Percentiles rank a stretch among this genome's conserved stretches.
Conservation (phyloP, 1,284 basidiomycete species). For the Malassezia brasiliensis region DNA sequence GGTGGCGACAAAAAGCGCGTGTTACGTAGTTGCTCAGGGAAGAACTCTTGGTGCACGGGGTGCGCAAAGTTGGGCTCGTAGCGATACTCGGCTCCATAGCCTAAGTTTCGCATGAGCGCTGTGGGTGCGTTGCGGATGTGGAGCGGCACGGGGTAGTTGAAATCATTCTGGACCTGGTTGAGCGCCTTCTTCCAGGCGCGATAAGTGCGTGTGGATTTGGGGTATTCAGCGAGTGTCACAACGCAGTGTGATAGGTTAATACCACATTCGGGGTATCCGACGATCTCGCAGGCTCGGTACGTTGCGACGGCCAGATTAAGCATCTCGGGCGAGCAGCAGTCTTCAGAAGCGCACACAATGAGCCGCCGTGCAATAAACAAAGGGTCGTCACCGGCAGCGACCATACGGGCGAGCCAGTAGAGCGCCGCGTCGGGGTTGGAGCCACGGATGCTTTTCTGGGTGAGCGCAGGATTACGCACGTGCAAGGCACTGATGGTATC, state of each 20-base stretch:
- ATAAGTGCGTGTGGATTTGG: conserved; percentile 63
- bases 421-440: conserved; percentile 69
- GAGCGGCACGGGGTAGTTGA: conserved; percentile 60
- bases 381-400: conserved; percentile 68
- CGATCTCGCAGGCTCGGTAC: conserved; percentile 51
- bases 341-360: conserved; percentile 74
- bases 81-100: conserved; percentile 53
- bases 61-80: conserved; percentile 71
- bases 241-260: conserved; percentile 63
- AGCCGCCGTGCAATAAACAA: conserved; percentile 71
- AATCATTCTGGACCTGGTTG: conserved; percentile 23
- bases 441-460: conserved; percentile 64
- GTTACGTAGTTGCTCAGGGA: conserved; percentile 50
- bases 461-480: conserved; percentile 14
- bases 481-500: conserved; percentile 80
- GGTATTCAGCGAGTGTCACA: conserved; percentile 69
- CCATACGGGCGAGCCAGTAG: conserved; percentile 60
- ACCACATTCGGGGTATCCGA: conserved; percentile 62
- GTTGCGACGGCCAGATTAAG: conserved; percentile 38
- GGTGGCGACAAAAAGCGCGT: conserved; percentile 55
- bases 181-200: conserved; percentile 40
- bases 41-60: conserved; percentile 52
- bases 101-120: conserved; percentile 66
- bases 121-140: conserved; percentile 81
- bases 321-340: conserved; percentile 67